Base-by-base conservation (phyloP, 2,329 filamentous ascomycete species). In the Trichophyton schoenleinii region DNA sequence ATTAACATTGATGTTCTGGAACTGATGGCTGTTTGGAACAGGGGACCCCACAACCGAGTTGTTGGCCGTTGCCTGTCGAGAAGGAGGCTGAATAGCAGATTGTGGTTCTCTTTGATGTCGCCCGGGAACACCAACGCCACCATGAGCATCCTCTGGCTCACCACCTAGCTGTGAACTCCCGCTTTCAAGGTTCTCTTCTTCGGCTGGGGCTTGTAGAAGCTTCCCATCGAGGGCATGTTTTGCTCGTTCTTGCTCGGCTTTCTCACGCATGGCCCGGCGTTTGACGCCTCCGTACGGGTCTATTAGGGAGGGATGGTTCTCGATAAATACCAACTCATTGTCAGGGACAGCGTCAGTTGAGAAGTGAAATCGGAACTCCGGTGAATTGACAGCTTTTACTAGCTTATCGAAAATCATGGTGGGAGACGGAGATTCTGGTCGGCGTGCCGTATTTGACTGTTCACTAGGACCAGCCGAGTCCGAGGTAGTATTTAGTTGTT, bases 111-210 rank as follows among this genome's bases (percentile, higher is more conserved):
- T 77, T 44, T 74, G 74, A 58, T 83, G 81, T 18, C 79, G 77
- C 18, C 73, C 70, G 64, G 66, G 64, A 44, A 58, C 60, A 62
- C 69, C 70, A 60, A 73, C 69, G 0, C 71, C 68, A 3, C 70
- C 74, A 22, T 89, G 86, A 64, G 83, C 81, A 66, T 95, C 90
- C 71, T 97, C 92, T 0, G 92, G 92, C 71, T 97, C 92, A 49
- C 92, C 92, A 62, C 92, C 92, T 18, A 97, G 80, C 62, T 95
- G 91, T 62, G 94, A 79, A 71, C 92, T 97, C 13, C 88, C 89
- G 66, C 88, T 88, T 73, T 94, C 91, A 1, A 85, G 84, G 61
- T 87, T 87, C 62, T 89, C 89, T 65, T 96, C 91, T 31, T 80
- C 79, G 74, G 15, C 69, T 15, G 76, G 73, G 25, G 79, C 76